Evolutionary conservation across 352 stramenopile species (phyloP).

Genomic region (Pythium rishiriense): DNA sequence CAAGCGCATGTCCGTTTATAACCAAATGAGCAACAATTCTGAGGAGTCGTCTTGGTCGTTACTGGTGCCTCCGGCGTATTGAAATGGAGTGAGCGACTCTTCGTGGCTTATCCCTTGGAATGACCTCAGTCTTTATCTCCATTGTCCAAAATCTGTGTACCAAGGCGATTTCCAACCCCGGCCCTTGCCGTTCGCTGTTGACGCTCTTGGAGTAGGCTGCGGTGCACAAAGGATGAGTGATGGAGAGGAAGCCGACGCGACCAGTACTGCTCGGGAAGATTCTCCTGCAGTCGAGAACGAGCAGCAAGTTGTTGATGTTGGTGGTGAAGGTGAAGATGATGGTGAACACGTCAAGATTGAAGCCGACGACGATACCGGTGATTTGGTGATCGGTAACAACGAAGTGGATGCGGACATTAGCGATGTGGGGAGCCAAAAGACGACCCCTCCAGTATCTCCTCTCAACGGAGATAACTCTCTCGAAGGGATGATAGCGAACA

Average conservation of each 20-base stretch:
- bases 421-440: not conserved
- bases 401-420: not conserved
- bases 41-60: not conserved
- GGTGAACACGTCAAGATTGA: not conserved
- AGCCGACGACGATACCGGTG: not conserved
- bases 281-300: not conserved
- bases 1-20: constrained; percentile 7
- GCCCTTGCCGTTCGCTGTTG: not conserved
- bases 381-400: not conserved
- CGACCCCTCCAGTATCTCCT: constrained; percentile 4
- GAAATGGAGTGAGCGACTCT: not conserved
- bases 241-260: not conserved
- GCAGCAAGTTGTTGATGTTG: not conserved
- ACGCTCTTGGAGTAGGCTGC: not conserved
- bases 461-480: not conserved
- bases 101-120: not conserved
- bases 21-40: not conserved
- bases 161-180: not conserved
- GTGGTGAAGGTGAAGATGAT: not conserved
- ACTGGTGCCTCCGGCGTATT: not conserved
- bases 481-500: not conserved
- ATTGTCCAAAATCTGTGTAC: not conserved
- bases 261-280: too few species aligned
- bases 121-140: not conserved
- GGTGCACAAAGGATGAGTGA: constrained; percentile 6